Conservation (phyloP, 1,139 yeast genomes). For the Suzukiozyma palmioleophila region DNA sequence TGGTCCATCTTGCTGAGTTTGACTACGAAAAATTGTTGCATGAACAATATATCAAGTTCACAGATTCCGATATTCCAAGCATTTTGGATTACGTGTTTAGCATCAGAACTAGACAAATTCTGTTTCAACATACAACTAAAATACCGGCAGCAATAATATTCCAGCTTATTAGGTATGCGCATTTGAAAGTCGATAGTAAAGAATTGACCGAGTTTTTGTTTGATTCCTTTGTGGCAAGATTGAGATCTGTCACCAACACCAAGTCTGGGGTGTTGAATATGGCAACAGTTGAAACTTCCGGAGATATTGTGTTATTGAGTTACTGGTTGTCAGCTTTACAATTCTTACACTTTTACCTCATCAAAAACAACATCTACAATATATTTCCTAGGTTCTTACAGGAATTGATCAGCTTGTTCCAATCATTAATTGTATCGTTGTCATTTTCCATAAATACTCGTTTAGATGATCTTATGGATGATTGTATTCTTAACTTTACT, state of each 20-base stretch:
- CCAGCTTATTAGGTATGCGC: slow-evolving; percentile 65
- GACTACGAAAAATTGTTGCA: slow-evolving; percentile 44
- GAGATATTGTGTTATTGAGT: slow-evolving; percentile 66
- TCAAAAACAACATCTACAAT: slow-evolving; percentile 51
- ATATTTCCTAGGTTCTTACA: slow-evolving; percentile 56
- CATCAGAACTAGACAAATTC: slow-evolving; percentile 25
- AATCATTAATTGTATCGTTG: slow-evolving; percentile 58
- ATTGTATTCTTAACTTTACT: slow-evolving; percentile 59
- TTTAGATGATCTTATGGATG: slow-evolving; percentile 52
- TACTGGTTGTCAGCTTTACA: slow-evolving; percentile 72
- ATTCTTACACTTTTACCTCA: slow-evolving; percentile 60
- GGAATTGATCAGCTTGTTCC: slow-evolving; percentile 53
- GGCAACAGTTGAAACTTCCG: slow-evolving; percentile 40
- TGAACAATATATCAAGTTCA: slow-evolving; percentile 51
- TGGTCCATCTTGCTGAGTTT: slow-evolving; percentile 32
- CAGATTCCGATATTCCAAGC: slow-evolving; percentile 63
- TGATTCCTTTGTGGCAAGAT: slow-evolving; percentile 57
- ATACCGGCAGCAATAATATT: slow-evolving; percentile 66
- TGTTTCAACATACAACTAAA: slow-evolving; percentile 51
- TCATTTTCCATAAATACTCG: slow-evolving; percentile 63
- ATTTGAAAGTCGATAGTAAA: slow-evolving; percentile 47
- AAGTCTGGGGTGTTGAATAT: slow-evolving; percentile 56
- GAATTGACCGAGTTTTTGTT: slow-evolving; percentile 55
- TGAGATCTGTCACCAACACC: slow-evolving; percentile 55
- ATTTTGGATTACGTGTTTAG: slow-evolving; percentile 53